Percentiles rank a stretch among this genome's conserved stretches.
Evolutionary conservation across 345 rosid species (phyloP).

Genomic region (Lepidium didymum): DNA sequence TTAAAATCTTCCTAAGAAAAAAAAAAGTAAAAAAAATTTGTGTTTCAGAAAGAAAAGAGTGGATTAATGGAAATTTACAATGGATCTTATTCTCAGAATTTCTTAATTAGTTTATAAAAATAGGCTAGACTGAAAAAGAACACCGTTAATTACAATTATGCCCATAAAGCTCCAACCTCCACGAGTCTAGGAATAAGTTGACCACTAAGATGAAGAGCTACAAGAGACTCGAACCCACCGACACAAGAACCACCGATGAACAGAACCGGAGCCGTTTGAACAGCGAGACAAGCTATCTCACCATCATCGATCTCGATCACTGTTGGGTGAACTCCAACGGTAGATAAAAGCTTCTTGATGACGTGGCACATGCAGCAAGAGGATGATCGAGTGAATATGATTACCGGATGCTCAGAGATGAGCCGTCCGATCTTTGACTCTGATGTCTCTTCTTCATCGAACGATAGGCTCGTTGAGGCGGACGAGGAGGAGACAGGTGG

Average conservation of each 20-base stretch:
- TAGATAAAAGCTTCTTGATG: slow-evolving; percentile 70
- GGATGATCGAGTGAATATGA: slow-evolving; percentile 71
- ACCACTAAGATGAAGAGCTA: slow-evolving; percentile 86
- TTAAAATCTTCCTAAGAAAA: neutral
- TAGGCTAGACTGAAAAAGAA: neutral
- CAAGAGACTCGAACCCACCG: slow-evolving; percentile 91
- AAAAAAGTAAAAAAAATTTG: neutral
- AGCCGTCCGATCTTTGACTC: slow-evolving; percentile 69
- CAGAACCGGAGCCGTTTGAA: slow-evolving; percentile 41
- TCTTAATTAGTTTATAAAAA: neutral
- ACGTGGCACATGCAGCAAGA: slow-evolving; percentile 98
- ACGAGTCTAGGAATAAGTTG: slow-evolving; percentile 81
- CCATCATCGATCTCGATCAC: slow-evolving; percentile 82
- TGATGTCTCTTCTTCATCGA: slow-evolving; percentile 74
- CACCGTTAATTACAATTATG: neutral
- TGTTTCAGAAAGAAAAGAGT: neutral
- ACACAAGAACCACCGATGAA: slow-evolving; percentile 81
- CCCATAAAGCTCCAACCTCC: slow-evolving; percentile 70
- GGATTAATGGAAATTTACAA: slow-evolving; percentile 5
- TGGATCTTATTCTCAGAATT: neutral
- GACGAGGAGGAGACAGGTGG: slow-evolving; percentile 23
- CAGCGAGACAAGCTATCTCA: slow-evolving; percentile 46
- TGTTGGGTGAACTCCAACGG: slow-evolving; percentile 85
- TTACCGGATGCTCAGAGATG: slow-evolving; percentile 84
- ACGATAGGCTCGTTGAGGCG: slow-evolving; percentile 43